Conservation (phyloP, 2,329 filamentous ascomycete genomes). For the Mollisiaceae sp. region DNA sequence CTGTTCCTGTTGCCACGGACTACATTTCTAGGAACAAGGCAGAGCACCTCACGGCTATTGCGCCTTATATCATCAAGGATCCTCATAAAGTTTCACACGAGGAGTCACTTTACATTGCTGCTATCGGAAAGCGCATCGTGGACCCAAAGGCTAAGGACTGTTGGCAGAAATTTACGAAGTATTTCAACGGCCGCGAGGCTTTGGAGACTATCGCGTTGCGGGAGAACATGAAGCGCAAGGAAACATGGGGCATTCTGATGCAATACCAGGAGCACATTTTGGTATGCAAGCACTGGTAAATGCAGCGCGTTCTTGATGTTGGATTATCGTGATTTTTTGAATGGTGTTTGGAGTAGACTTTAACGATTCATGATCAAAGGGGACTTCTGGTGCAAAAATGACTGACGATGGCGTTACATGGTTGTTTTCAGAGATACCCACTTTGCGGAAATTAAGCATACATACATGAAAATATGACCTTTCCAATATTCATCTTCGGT, state of each 20-base stretch:
- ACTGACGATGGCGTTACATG: neutral
- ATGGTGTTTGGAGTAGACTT: neutral
- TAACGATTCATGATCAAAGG: neutral
- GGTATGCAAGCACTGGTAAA: conserved; percentile 71
- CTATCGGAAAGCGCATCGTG: conserved; percentile 58
- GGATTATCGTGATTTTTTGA: neutral
- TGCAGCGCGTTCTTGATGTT: neutral
- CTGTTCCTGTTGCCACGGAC: conserved; percentile 53
- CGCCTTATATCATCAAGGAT: conserved; percentile 74
- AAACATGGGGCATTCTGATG: conserved; percentile 70
- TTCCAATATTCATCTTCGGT: neutral
- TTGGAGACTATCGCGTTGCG: conserved; percentile 86
- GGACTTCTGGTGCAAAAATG: neutral
- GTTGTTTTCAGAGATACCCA: conserved; percentile 10
- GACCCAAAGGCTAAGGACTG: conserved; percentile 60
- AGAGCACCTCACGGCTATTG: conserved; percentile 59
- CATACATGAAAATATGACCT: neutral
- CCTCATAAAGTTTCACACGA: conserved; percentile 79
- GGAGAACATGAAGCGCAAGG: conserved; percentile 86
- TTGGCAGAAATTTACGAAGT: conserved; percentile 77
- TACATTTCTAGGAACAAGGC: conserved; percentile 63
- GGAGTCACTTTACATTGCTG: conserved; percentile 75
- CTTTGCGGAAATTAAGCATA: neutral
- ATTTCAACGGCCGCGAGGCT: conserved; percentile 85
- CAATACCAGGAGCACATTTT: conserved; percentile 72